phyloP scores from a whole-genome alignment of 306 rosid species.

The Arachis stenosperma region DNA sequence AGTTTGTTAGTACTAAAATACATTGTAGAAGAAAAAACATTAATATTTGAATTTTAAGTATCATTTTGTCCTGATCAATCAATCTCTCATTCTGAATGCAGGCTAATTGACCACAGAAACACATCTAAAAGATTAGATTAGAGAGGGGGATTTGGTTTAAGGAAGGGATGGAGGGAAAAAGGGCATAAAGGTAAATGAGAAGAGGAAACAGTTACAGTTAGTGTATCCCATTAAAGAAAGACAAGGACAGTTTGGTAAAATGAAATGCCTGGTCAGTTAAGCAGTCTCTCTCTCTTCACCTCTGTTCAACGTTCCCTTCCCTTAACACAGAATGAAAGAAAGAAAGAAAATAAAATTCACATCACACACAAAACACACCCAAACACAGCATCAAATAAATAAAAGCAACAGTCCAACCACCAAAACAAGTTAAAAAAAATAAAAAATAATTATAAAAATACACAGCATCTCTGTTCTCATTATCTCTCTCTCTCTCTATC shows the following conservation, averaged over 20 bases:
- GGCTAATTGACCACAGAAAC: too few species aligned
- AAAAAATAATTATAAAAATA: background rate
- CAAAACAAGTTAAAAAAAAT: background rate
- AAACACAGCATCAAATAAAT: conserved; percentile 36
- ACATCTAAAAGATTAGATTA: too few species aligned
- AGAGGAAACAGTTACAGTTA: background rate
- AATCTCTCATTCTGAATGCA: too few species aligned
- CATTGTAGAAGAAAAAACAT: too few species aligned
- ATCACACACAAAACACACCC: background rate
- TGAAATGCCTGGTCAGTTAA: conserved; percentile 54
- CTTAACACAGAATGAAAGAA: background rate
- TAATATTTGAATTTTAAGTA: too few species aligned
- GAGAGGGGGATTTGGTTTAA: background rate
- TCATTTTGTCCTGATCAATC: too few species aligned
- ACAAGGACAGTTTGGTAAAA: conserved; percentile 61
- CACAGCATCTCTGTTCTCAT: conserved; percentile 37
- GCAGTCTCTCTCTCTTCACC: conserved; percentile 54
- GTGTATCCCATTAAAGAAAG: background rate
- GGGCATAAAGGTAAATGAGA: background rate
- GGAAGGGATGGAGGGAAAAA: background rate
- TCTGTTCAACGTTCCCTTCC: conserved; percentile 56
- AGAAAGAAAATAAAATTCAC: conserved; percentile 27
- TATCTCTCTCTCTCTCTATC: conserved; percentile 1
- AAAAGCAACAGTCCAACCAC: conserved; percentile 36
- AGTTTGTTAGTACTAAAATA: too few species aligned